Evolutionary conservation across 768 basidiomycete genomes (phyloP).

Genomic region (Hericium rajendrae): DNA sequence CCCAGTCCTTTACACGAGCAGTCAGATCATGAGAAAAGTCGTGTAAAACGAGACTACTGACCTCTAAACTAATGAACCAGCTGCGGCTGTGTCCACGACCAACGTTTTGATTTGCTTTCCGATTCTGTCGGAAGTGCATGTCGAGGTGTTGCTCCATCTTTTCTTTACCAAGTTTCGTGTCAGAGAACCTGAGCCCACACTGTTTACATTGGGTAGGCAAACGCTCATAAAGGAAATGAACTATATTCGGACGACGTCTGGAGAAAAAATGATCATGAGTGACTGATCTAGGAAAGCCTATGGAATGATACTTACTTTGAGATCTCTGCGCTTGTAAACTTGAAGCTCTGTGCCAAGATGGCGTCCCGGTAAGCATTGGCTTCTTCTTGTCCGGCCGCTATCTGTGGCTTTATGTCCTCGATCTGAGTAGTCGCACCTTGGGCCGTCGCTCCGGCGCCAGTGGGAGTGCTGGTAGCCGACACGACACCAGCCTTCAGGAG

Average conservation of each 20-base stretch:
- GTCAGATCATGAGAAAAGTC: not conserved
- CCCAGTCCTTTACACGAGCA: conserved; percentile 65
- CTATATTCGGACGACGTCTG: conserved; percentile 52
- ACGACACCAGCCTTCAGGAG: conserved; percentile 77
- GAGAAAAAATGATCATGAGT: not conserved
- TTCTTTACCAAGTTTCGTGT: conserved; percentile 61
- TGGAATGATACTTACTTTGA: conserved; percentile 39
- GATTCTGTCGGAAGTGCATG: conserved; percentile 93
- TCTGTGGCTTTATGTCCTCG: conserved; percentile 24
- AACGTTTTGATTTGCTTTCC: conserved; percentile 64
- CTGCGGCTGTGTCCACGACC: conserved; percentile 84
- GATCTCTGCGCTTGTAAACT: conserved; percentile 60
- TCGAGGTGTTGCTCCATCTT: conserved; percentile 84
- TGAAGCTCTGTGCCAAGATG: conserved; percentile 51
- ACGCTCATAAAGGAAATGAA: conserved; percentile 63
- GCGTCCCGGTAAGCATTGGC: conserved; percentile 48
- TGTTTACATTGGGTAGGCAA: conserved; percentile 85
- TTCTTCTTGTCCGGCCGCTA: conserved; percentile 36
- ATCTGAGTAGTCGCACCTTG: conserved; percentile 25
- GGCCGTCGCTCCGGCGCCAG: conserved; percentile 29
- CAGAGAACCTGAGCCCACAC: conserved; percentile 82
- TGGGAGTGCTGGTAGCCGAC: conserved; percentile 41
- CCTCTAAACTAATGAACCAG: conserved; percentile 82
- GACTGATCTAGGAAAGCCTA: no score
- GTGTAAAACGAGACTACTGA: conserved; percentile 28